A percentile compares a stretch with the other conserved stretches of the same genome.
These are phyloP conservation scores for Trichoderma cornu-damae DNA, from an alignment of 2,329 filamentous ascomycete genomes.

Conservation along the genomic window DNA sequence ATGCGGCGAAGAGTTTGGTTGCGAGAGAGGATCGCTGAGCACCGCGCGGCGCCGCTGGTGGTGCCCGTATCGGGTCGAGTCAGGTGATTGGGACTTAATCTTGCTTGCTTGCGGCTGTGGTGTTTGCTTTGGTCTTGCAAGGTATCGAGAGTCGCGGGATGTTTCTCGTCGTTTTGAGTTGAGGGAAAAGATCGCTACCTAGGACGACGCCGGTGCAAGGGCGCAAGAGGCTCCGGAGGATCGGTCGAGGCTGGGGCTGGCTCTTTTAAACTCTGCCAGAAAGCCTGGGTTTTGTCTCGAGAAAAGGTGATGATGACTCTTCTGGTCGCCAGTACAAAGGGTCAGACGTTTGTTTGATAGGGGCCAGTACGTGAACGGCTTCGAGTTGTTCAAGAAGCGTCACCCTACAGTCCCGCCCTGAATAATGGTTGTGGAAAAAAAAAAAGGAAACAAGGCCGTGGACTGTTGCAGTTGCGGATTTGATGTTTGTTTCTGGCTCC, in stretches of 20 bases:
- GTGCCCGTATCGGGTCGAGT: not conserved
- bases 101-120: not conserved
- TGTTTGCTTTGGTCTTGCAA: not conserved
- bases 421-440: not conserved
- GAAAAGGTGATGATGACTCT: not conserved
- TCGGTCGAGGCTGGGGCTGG: not conserved
- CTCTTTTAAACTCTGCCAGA: not conserved
- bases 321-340: not conserved
- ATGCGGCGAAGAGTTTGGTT: not conserved
- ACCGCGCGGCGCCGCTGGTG: not conserved
- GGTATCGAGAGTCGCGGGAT: not conserved
- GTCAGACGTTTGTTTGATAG: not conserved
- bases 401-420: not conserved
- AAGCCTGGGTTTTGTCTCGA: not conserved
- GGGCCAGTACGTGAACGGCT: not conserved
- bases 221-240: not conserved
- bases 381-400: not conserved
- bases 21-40: not conserved
- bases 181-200: not conserved
- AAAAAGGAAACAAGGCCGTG: conserved; percentile 3
- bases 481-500: conserved; percentile 12
- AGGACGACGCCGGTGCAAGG: not conserved
- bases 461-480: conserved; percentile 11
- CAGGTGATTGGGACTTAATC: not conserved
- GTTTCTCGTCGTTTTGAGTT: not conserved